Percentiles rank a stretch among this genome's conserved stretches.
Evolutionary conservation across 108 stramenopile genomes (phyloP).

Genomic region (Fragilariopsis cylindrus): DNA sequence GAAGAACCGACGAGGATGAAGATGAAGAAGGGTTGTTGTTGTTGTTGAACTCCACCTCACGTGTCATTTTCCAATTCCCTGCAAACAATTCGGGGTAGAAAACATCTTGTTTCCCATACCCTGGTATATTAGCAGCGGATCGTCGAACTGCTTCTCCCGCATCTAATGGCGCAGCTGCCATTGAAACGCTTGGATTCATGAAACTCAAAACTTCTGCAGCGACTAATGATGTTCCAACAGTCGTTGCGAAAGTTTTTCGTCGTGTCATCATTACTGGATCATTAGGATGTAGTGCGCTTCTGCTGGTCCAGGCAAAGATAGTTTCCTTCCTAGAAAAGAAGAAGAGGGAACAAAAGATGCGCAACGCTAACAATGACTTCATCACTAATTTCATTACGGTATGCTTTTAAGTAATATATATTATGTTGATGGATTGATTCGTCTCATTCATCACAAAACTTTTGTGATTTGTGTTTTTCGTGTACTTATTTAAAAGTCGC

Average conservation of each 20-base stretch:
- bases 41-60: constrained; percentile 45
- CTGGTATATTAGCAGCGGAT: constrained; percentile 68
- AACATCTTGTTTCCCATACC: constrained; percentile 73
- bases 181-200: not conserved
- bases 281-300: not conserved
- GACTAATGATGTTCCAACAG: not conserved
- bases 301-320: not conserved
- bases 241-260: not conserved
- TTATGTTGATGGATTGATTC: too few species aligned
- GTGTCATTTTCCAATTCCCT: constrained; percentile 62
- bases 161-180: constrained; percentile 30
- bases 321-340: not conserved
- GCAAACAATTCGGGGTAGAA: constrained; percentile 64
- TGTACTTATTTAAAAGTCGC: too few species aligned
- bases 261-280: not conserved
- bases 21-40: constrained; percentile 2
- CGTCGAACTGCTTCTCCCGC: constrained; percentile 66
- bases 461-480: too few species aligned
- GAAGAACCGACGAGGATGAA: constrained; percentile 12
- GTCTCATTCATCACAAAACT: too few species aligned
- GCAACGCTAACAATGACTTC: not conserved
- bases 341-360: not conserved
- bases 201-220: not conserved
- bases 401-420: too few species aligned
- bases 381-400: not conserved